phyloP scores from a whole-genome alignment of 345 rosid genomes.

The Cardamine chenopodiifolia region DNA sequence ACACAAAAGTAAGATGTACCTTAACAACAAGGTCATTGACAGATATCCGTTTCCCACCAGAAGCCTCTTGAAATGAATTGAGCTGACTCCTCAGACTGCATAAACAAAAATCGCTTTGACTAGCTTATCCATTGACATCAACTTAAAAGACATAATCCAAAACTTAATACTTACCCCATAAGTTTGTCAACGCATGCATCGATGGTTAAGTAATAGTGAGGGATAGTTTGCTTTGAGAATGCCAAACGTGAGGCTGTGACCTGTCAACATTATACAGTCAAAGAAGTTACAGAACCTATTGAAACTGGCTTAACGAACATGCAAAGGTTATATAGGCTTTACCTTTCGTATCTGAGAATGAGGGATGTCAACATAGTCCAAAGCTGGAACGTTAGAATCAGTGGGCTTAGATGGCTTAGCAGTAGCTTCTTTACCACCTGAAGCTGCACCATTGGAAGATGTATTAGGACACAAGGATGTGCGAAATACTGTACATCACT shows the following conservation, averaged over 20 bases:
- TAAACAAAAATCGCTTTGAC: constrained; percentile 20
- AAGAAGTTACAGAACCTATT: constrained; percentile 22
- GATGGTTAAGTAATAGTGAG: constrained; percentile 92
- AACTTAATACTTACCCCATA: constrained; percentile 62
- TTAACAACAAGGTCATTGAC: constrained; percentile 96
- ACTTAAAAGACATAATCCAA: constrained; percentile 6
- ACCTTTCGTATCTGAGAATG: constrained; percentile 97
- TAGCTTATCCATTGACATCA: neutral
- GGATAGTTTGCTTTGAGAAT: constrained; percentile 94
- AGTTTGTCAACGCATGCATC: constrained; percentile 95
- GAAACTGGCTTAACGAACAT: neutral
- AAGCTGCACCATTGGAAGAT: constrained; percentile 57
- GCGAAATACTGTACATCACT: constrained; percentile 12
- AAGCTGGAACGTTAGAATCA: constrained; percentile 50
- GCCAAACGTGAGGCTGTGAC: constrained; percentile 89
- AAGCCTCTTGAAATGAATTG: constrained; percentile 83
- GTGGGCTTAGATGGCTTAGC: constrained; percentile 55
- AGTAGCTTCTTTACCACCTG: constrained; percentile 67
- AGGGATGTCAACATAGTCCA: constrained; percentile 90
- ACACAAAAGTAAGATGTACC: constrained; percentile 51
- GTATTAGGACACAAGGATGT: constrained; percentile 21
- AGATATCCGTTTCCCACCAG: constrained; percentile 92
- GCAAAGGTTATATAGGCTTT: neutral
- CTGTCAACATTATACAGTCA: constrained; percentile 50
- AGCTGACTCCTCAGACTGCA: constrained; percentile 79